A percentile compares a stretch with the other conserved stretches of the same genome.
These are phyloP conservation scores for Phyllosticta citriasiana DNA, from an alignment of 2,329 filamentous ascomycete genomes.

Conservation along the genomic window DNA sequence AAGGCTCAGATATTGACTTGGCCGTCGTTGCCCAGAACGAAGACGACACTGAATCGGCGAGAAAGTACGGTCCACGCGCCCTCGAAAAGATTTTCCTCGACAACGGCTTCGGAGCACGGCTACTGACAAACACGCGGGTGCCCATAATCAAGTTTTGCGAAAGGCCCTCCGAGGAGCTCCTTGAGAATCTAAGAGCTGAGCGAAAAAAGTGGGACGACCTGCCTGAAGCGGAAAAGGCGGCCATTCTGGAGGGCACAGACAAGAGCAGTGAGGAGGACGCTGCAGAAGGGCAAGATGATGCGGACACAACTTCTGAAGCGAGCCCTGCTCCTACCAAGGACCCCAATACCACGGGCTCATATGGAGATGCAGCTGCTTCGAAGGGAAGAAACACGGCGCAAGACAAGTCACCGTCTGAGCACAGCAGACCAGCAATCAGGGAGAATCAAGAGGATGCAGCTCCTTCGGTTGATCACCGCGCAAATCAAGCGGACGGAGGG, in stretches of 20 bases:
- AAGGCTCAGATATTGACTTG: slow-evolving; percentile 85
- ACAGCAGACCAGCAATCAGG: background rate
- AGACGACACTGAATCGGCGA: slow-evolving; percentile 34
- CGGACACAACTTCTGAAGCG: background rate
- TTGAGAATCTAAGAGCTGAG: slow-evolving; percentile 51
- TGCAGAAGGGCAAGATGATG: background rate
- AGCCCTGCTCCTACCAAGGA: background rate
- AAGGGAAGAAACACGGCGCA: background rate
- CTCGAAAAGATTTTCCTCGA: slow-evolving; percentile 67
- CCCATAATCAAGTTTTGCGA: slow-evolving; percentile 84
- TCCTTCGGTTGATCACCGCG: background rate
- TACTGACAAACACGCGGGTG: slow-evolving; percentile 69
- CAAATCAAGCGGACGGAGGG: background rate
- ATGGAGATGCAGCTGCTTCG: background rate
- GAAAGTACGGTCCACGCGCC: slow-evolving; percentile 37
- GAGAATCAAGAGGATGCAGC: background rate
- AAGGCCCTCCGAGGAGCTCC: slow-evolving; percentile 52
- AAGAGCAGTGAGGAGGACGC: background rate
- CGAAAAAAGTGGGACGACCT: slow-evolving; percentile 61
- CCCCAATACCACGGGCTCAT: background rate
- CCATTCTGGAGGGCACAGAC: background rate
- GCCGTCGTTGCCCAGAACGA: slow-evolving; percentile 55
- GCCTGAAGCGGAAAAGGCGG: slow-evolving; percentile 35
- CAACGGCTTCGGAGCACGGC: slow-evolving; percentile 61
- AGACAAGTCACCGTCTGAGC: background rate